phyloP scores from a whole-genome alignment of 2,329 filamentous ascomycete species.

The Venturia oleaginea region DNA sequence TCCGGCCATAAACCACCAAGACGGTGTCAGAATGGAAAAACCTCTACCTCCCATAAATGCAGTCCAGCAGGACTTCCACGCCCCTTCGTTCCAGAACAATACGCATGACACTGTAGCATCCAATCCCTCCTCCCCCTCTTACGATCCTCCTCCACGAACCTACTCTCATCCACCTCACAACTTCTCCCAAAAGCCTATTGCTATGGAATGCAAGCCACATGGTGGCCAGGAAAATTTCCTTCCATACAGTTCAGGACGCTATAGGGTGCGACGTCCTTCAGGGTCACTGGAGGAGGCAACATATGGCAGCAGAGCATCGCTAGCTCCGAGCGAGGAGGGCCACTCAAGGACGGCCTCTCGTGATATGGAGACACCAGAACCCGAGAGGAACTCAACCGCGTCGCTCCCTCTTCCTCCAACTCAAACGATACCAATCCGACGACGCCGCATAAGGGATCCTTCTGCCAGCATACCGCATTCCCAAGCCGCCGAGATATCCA shows the following conservation, averaged over 20 bases:
- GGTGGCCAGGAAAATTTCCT: constrained; percentile 22
- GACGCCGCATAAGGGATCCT: constrained; percentile 23
- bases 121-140: neutral
- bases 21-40: neutral
- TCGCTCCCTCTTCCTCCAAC: constrained; percentile 22
- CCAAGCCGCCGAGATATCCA: constrained; percentile 13
- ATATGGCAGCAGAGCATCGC: constrained; percentile 21
- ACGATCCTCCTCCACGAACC: neutral
- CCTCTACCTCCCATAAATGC: constrained; percentile 5
- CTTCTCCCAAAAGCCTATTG: neutral
- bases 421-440: constrained; percentile 26
- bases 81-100: neutral
- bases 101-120: neutral
- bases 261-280: constrained; percentile 19
- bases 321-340: constrained; percentile 23
- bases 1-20: constrained; percentile 1
- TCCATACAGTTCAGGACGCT: constrained; percentile 13
- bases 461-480: constrained; percentile 11
- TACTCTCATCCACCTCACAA: neutral
- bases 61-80: constrained; percentile 2
- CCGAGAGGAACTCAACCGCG: constrained; percentile 18
- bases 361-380: constrained; percentile 24
- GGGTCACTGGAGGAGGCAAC: constrained; percentile 24
- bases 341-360: constrained; percentile 29
- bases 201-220: constrained; percentile 5